Percentiles rank a stretch among this genome's conserved stretches.
Evolutionary conservation across 2,329 filamentous ascomycete genomes (phyloP).

Genomic region (Colletotrichum filicis): DNA sequence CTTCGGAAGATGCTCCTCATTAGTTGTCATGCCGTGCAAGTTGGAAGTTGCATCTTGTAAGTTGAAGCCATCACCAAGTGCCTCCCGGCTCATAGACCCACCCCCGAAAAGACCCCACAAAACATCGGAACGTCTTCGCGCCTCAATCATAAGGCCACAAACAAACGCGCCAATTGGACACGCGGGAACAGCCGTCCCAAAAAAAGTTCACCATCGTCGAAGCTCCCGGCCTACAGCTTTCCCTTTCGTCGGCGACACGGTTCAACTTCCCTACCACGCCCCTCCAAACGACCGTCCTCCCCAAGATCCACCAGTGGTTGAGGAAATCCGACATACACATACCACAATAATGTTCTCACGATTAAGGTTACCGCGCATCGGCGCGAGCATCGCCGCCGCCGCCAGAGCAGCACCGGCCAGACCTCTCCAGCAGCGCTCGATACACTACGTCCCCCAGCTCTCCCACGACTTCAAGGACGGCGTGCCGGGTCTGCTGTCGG

Average conservation of each 20-base stretch:
- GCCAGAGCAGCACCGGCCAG: conserved; percentile 38
- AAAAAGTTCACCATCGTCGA: conserved; percentile 36
- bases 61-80: conserved; percentile 15
- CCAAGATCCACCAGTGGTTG: background rate
- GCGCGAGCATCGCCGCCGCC: conserved; percentile 39
- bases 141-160: conserved; percentile 35
- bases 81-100: background rate
- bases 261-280: conserved; percentile 10
- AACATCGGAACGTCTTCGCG: background rate
- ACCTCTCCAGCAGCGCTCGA: conserved; percentile 48
- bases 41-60: background rate
- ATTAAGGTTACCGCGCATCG: conserved; percentile 62
- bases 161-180: conserved; percentile 15
- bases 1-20: background rate
- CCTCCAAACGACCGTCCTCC: background rate
- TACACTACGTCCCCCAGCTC: conserved; percentile 61
- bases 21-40: background rate
- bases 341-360: conserved; percentile 59
- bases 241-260: conserved; percentile 16
- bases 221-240: conserved; percentile 26
- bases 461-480: conserved; percentile 59
- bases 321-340: conserved; percentile 38
- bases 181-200: conserved; percentile 20
- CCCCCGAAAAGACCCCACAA: background rate
- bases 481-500: conserved; percentile 77